A percentile compares a stretch with the other conserved stretches of the same genome.
Conservation (phyloP, 768 basidiomycete species). For the Amanita molliuscula region DNA sequence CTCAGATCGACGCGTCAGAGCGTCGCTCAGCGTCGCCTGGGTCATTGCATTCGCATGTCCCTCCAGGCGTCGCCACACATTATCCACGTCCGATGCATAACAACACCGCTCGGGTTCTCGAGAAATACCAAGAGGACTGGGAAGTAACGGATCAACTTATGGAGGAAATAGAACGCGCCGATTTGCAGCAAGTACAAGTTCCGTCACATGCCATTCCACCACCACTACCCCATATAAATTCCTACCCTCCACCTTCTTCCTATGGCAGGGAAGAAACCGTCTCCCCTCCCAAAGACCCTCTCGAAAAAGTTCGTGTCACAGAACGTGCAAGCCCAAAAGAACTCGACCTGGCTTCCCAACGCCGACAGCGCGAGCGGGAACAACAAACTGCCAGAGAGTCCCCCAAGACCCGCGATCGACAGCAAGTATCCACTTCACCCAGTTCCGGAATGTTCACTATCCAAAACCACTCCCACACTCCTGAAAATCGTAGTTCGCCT, state of each 20-base stretch:
- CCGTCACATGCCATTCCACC: slow-evolving; percentile 26
- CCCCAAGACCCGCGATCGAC: slow-evolving; percentile 33
- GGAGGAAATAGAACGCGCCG: slow-evolving; percentile 65
- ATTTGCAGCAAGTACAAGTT: slow-evolving; percentile 43
- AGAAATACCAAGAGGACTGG: slow-evolving; percentile 47
- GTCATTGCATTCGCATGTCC: slow-evolving; percentile 20
- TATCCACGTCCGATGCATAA: slow-evolving; percentile 62
- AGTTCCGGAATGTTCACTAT: slow-evolving; percentile 22
- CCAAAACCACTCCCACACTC: slow-evolving; percentile 34
- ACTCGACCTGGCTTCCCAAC: slow-evolving; percentile 27
- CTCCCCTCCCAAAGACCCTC: slow-evolving; percentile 41
- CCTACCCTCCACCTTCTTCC: slow-evolving; percentile 17
- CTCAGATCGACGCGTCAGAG: slow-evolving; percentile 20
- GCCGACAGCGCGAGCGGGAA: slow-evolving; percentile 27
- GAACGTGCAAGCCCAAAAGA: slow-evolving; percentile 52
- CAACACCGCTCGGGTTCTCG: slow-evolving; percentile 43
- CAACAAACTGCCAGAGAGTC: slow-evolving; percentile 35
- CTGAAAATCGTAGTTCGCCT: slow-evolving; percentile 43
- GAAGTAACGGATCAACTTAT: slow-evolving; percentile 62
- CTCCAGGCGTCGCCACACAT: slow-evolving; percentile 24
- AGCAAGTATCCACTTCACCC: slow-evolving; percentile 21
- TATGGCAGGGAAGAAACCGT: slow-evolving; percentile 23
- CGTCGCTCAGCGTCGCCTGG: slow-evolving; percentile 25
- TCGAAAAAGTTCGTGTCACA: slow-evolving; percentile 41
- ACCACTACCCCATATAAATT: slow-evolving; percentile 7